Evolutionary conservation across 1,284 basidiomycete species (phyloP).

Genomic region (Puccinia polysora): DNA sequence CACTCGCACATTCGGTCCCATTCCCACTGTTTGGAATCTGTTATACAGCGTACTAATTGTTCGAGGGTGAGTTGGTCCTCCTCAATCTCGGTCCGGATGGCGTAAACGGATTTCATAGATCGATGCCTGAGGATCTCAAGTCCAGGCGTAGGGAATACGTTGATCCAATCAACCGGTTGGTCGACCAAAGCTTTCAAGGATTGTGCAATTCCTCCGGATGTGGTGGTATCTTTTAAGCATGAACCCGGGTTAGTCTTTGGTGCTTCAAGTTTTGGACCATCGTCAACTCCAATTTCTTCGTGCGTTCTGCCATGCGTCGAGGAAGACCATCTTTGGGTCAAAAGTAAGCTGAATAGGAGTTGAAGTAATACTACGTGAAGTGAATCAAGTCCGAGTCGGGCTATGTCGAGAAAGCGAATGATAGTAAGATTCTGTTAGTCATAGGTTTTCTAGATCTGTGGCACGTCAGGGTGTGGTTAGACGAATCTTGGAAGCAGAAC

Average conservation of each 20-base stretch:
- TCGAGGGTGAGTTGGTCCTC: slow-evolving; percentile 6
- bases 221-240: not conserved
- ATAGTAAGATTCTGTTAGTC: not conserved
- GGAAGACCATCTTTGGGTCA: slow-evolving; percentile 11
- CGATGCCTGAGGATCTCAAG: slow-evolving; percentile 20
- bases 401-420: not conserved
- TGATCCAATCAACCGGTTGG: slow-evolving; percentile 12
- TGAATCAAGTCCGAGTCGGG: slow-evolving; percentile 18
- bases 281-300: not conserved
- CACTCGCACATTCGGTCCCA: slow-evolving; percentile 36
- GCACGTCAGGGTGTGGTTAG: too few relatives aligned
- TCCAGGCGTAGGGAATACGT: slow-evolving; percentile 5
- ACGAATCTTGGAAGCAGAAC: too few relatives aligned
- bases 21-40: slow-evolving; percentile 30
- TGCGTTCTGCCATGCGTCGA: not conserved
- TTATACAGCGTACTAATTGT: slow-evolving; percentile 5
- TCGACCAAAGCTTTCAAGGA: slow-evolving; percentile 5
- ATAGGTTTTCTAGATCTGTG: not conserved
- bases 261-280: too few relatives aligned
- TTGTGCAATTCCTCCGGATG: slow-evolving; percentile 1
- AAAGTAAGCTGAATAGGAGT: slow-evolving; percentile 14
- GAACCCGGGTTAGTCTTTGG: not conserved
- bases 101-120: slow-evolving; percentile 12
- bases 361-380: slow-evolving; percentile 25
- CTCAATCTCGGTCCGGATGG: slow-evolving; percentile 13